phyloP scores from a whole-genome alignment of 2,329 filamentous ascomycete genomes.

The Cordyceps cicadae region DNA sequence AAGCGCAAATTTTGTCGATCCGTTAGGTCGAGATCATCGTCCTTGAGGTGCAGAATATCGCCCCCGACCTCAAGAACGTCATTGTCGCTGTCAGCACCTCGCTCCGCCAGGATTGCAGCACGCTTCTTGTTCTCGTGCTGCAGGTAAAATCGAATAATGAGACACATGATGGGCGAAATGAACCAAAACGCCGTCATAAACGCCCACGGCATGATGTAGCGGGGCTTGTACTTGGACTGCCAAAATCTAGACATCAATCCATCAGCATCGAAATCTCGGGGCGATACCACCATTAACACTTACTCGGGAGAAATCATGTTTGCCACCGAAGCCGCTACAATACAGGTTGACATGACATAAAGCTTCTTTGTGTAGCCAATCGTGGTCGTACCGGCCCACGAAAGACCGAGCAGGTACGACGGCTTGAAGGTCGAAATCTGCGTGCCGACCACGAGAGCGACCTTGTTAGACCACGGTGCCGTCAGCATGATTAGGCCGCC shows the following conservation, averaged over 20 bases:
- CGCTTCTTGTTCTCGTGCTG: slow-evolving; percentile 16
- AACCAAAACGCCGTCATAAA: slow-evolving; percentile 21
- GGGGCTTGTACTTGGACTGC: slow-evolving; percentile 18
- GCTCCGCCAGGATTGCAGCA: slow-evolving; percentile 2
- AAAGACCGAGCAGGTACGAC: slow-evolving; percentile 21
- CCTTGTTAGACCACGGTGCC: slow-evolving; percentile 20
- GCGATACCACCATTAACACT: slow-evolving; percentile 1
- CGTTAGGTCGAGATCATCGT: slow-evolving; percentile 16
- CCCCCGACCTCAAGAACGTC: slow-evolving; percentile 14
- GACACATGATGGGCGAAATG: slow-evolving; percentile 19
- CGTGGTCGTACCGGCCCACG: slow-evolving; percentile 20
- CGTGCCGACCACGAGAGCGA: slow-evolving; percentile 21
- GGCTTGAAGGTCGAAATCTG: slow-evolving; percentile 24
- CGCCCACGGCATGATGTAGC: slow-evolving; percentile 16
- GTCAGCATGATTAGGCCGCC: slow-evolving; percentile 18
- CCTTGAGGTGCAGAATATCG: slow-evolving; percentile 14
- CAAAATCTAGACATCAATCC: slow-evolving; percentile 14
- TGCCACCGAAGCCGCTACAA: slow-evolving; percentile 18
- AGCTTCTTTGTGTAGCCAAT: slow-evolving; percentile 19
- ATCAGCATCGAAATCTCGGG: neutral
- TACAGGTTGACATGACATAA: slow-evolving; percentile 17
- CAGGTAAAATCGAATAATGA: slow-evolving; percentile 19
- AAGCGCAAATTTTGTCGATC: slow-evolving; percentile 17
- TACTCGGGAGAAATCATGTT: slow-evolving; percentile 24
- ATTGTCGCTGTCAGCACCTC: slow-evolving; percentile 11